These are phyloP conservation scores for Lentinula raphanica DNA, from an alignment of 768 basidiomycete genomes.

Conservation along the genomic window DNA sequence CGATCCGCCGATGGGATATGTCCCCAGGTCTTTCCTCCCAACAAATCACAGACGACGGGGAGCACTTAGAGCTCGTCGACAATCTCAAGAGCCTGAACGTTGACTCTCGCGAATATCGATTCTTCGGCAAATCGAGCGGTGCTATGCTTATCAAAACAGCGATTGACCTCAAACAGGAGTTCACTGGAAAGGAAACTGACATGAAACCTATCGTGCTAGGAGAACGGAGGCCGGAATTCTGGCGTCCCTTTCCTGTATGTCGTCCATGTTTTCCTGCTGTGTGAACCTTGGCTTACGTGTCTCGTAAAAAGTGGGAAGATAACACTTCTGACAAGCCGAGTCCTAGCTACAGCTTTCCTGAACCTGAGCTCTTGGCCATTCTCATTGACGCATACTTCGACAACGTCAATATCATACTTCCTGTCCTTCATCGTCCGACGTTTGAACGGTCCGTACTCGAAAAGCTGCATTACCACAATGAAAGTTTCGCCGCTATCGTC, in stretches of 20 bases:
- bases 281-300: background rate
- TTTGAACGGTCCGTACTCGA: slow-evolving; percentile 50
- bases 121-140: slow-evolving; percentile 54
- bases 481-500: slow-evolving; percentile 52
- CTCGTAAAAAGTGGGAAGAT: slow-evolving; percentile 33
- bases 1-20: slow-evolving; percentile 22
- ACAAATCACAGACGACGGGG: slow-evolving; percentile 27
- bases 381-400: slow-evolving; percentile 66
- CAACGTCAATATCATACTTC: slow-evolving; percentile 49
- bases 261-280: background rate
- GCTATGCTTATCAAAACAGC: slow-evolving; percentile 46
- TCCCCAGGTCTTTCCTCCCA: background rate
- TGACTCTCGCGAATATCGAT: slow-evolving; percentile 33
- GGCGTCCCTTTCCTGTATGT: slow-evolving; percentile 19
- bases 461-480: slow-evolving; percentile 44
- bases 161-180: slow-evolving; percentile 55
- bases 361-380: slow-evolving; percentile 39
- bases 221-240: slow-evolving; percentile 15
- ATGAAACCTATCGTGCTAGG: slow-evolving; percentile 10
- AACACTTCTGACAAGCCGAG: slow-evolving; percentile 8
- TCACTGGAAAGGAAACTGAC: slow-evolving; percentile 32
- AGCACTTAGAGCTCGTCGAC: slow-evolving; percentile 30
- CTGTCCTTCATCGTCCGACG: slow-evolving; percentile 68
- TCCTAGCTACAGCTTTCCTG: slow-evolving; percentile 40
- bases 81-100: slow-evolving; percentile 29